These are phyloP conservation scores for Talaromyces stipitatus DNA, from an alignment of 495 filamentous ascomycete genomes.

Conservation along the genomic window DNA sequence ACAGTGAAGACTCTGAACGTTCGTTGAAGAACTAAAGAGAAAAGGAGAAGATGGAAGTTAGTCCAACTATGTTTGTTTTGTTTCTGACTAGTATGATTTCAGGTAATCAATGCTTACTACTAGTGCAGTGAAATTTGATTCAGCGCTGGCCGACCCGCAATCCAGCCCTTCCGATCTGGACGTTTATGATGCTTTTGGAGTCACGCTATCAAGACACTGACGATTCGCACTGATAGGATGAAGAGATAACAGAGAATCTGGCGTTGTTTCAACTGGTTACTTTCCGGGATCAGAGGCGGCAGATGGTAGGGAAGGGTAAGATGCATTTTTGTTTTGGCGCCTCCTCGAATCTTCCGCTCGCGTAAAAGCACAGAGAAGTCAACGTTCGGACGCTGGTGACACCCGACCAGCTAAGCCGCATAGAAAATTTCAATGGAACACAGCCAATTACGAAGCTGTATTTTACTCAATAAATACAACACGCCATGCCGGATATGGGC, in stretches of 20 bases:
- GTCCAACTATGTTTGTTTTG: not conserved
- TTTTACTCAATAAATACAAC: not conserved
- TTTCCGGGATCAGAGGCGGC: not conserved
- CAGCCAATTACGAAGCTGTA: not conserved
- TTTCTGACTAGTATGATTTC: slow-evolving; percentile 1
- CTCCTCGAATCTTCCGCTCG: not conserved
- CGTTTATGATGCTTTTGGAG: not conserved
- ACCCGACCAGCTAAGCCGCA: not conserved
- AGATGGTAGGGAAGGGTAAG: too few species aligned
- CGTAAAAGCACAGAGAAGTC: not conserved
- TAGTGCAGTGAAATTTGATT: not conserved
- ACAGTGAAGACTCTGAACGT: not conserved
- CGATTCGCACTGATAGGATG: not conserved
- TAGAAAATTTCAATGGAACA: not conserved
- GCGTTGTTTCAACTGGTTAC: not conserved
- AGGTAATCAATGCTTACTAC: not conserved
- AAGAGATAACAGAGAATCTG: not conserved
- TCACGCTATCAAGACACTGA: not conserved
- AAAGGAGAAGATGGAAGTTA: not conserved
- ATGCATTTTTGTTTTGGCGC: not conserved
- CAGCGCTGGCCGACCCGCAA: not conserved
- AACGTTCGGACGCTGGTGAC: not conserved
- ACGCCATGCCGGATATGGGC: not conserved
- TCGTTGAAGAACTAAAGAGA: not conserved
- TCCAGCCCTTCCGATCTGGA: not conserved